phyloP scores from a whole-genome alignment of 2,329 filamentous ascomycete genomes.

The Thielaviopsis punctulata region DNA sequence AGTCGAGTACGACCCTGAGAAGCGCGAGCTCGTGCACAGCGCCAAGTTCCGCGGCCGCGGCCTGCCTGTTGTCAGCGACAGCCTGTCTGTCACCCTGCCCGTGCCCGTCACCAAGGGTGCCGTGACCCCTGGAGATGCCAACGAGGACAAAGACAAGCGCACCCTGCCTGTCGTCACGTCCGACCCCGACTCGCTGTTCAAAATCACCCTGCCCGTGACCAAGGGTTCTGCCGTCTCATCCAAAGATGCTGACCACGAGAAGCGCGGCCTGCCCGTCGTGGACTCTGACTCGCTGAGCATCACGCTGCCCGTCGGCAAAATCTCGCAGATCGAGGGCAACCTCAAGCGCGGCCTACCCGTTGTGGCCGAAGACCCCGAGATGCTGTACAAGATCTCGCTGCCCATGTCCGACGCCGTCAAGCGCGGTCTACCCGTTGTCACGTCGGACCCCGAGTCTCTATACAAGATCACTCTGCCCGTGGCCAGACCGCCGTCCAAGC shows the following conservation, averaged over 20 bases:
- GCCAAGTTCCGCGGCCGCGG: slow-evolving; percentile 1
- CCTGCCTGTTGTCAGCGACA: slow-evolving; percentile 1
- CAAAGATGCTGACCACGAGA: background rate
- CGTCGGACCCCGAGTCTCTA: slow-evolving; percentile 7
- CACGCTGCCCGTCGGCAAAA: background rate
- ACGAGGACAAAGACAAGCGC: background rate
- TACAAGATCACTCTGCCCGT: slow-evolving; percentile 9
- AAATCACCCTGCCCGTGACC: slow-evolving; percentile 4
- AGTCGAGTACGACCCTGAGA: background rate
- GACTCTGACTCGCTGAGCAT: slow-evolving; percentile 2
- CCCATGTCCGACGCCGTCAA: slow-evolving; percentile 1
- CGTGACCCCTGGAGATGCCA: background rate
- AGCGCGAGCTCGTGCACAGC: background rate
- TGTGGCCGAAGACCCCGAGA: slow-evolving; percentile 4
- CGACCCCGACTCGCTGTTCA: background rate
- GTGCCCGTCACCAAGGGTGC: background rate
- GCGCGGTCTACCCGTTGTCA: slow-evolving; percentile 6
- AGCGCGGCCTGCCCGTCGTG: slow-evolving; percentile 8
- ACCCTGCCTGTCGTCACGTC: background rate
- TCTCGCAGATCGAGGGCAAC: background rate
- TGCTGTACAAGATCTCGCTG: slow-evolving; percentile 9
- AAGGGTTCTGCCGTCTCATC: background rate
- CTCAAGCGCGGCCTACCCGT: slow-evolving; percentile 6
- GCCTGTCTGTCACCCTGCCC: slow-evolving; percentile 4
- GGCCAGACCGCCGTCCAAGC: background rate